Base-by-base conservation (phyloP, 106 monocot species). In the Dendrobium nobile region DNA sequence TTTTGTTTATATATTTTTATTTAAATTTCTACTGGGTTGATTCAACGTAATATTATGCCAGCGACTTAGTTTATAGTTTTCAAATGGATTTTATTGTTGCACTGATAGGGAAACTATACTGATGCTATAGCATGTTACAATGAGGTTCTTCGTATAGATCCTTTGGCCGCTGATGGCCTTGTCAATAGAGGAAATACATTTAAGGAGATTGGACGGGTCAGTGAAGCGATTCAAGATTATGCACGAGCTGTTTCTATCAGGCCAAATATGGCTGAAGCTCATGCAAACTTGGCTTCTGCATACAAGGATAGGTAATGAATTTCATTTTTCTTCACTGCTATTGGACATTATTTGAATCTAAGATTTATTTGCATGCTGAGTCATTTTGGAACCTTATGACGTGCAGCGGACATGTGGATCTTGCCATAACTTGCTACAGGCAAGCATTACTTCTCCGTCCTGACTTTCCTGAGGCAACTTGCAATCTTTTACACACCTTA, bases 161-260 rank as follows among this genome's bases (percentile, higher is more conserved):
- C 97, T 37, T 75, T 87, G 77, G 94, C 97, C 42, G 97, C 94
- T 77, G 97, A 97, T 94, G 97, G 90, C 9, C 88, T 97, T 73
- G 97, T 97, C 41, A 97, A 97, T 73, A 94, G 97, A 79, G 97
- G 94, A 17, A 97, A 92, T 47, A 97, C 97, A 43, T 97, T 94
- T 82, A 97, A 97, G 81, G 97, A 97, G 78, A 88, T 97, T 74
- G 94, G 97, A 67, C 87, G 94, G 85, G 92, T 97, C 27, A 94
- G 67, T 84, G 97, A 97, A 55, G 97, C 97, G 33, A 94, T 97
- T 84, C 97, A 97, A 80, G 97, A 97, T 82, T 97, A 97, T 80
- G 80, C 94, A 26, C 78, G 89, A 67, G 94, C 97, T 81, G 97
- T 92, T 72, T 85, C 86, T 48, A 82, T 94, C 31, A 89, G 89